Base-by-base conservation (phyloP, 352 stramenopile species). In the Pythium phragmitis region DNA sequence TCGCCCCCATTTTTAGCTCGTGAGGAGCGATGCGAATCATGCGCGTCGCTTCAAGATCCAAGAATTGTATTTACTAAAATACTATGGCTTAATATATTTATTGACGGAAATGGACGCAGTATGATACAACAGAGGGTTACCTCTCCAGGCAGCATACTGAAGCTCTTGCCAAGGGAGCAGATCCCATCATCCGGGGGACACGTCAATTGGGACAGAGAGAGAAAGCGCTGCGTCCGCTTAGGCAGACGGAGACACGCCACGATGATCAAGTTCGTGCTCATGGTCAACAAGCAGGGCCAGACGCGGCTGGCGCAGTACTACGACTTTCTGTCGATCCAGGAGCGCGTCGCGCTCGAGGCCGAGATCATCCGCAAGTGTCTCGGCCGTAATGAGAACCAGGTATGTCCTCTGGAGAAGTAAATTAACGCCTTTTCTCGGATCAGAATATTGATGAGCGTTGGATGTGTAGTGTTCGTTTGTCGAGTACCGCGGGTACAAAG, bases 261-360 rank as follows among this genome's bases (percentile, higher is more conserved):
- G 55, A 98, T 97, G 91, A 97, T 98, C 70, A 96, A 98, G 80
- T 98, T 98, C 71, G 86, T 98, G 57, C 69, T 98, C 47, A 97
- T 98, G 91, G 95, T 98, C 60, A 98, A 99, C 80, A 99, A 99
- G 82, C 97, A 99, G 76, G 98, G 98, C 45, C 98, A 99, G 83
- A 99, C 98, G 52, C 91, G 98, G n/a, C 86, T 99, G 54, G 98
- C 97, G 7, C 97, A 98, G 59, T 99, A 99, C 80, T 99, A 99
- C 73, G 96, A 99, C 85, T 99, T 98, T 85, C 87, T 99, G 57
- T 92, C 93, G 34, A 99, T 99, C 78, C 92, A 98, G 62, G 97
- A 99, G 79, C 88, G 98, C 63, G 95, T 98, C 17, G 97, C 97
- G 34, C 80, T 99, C 26, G 98, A 99, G 77, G 97, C 93, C 23